A percentile compares a stretch with the other conserved stretches of the same genome.
Conservation (phyloP, 495 filamentous ascomycete genomes). For the Elaphomyces granulatus region DNA sequence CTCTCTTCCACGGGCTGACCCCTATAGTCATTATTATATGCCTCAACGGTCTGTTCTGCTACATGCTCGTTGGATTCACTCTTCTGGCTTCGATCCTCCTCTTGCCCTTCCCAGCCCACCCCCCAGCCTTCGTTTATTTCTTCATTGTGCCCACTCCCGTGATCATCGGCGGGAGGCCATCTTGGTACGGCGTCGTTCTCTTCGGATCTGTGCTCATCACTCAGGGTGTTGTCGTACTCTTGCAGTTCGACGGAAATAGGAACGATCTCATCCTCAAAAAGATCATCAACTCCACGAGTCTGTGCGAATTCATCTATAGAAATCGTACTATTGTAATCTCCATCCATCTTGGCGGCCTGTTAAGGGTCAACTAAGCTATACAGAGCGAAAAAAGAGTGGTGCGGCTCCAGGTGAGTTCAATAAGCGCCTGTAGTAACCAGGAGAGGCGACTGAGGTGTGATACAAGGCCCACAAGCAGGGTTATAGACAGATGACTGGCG, state of each 20-base stretch:
- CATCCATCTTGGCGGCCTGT: neutral
- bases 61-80: neutral
- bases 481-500: neutral
- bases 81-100: conserved; percentile 1
- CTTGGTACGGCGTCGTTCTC: conserved; percentile 7
- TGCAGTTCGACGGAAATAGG: conserved; percentile 34
- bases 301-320: conserved; percentile 44
- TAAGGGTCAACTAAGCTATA: neutral
- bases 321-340: neutral
- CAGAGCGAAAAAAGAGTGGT: neutral
- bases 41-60: neutral
- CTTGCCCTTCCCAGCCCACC: conserved; percentile 7
- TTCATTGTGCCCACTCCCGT: conserved; percentile 17
- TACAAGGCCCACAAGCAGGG: neutral
- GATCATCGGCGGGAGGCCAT: conserved; percentile 12
- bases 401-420: neutral
- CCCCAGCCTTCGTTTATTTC: conserved; percentile 7
- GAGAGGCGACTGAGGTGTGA: neutral
- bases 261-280: conserved; percentile 61
- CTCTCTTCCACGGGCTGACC: neutral
- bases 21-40: neutral
- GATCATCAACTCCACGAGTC: conserved; percentile 49
- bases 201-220: conserved; percentile 6
- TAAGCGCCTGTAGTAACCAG: neutral
- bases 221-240: conserved; percentile 10